Base-by-base conservation (phyloP, 2,329 filamentous ascomycete species). In the Talaromyces sp. region DNA sequence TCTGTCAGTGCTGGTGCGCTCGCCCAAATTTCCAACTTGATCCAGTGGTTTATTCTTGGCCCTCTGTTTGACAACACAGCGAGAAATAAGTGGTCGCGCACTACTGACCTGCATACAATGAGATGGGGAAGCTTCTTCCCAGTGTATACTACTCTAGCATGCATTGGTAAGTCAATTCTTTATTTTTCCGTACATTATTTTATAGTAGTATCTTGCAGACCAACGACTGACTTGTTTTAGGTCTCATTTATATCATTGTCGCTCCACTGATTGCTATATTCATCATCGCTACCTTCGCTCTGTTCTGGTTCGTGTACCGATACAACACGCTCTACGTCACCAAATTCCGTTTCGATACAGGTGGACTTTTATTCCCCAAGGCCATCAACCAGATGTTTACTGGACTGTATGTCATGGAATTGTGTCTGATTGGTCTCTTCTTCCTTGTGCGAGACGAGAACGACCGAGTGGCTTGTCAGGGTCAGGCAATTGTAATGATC, bases 281-380 rank as follows among this genome's bases (percentile, higher is more conserved):
- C 77, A 93, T 94, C 65, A 85, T 96, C 66, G 85, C 97, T 70
- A 97, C 93, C 0, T 97, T 97, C 71, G 82, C 84, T 48, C 79
- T 99, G 0, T 87, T 97, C 63, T 99, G 92, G 92, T 80, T 97
- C 45, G 93, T 94, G 0, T 91, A 97, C 71, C 85, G 93, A n/a
- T 97, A 97, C 75, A 93, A 93, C 64, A 95, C 96, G 77, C 82
- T 99, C 19, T 99, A 97, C 67, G 92, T 99, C 60, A 95, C 86
- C 25, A 89, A 91, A 54, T 95, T 96, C 72, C 84, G 87, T 63
- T 85, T 88, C 60, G 94, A 99, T 73, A 99, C 93, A 0, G 94
- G 94, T 40, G 94, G 94, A 43, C 81, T 97, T 1, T 78, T 97
- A 53, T 99, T 96, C 67, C 94, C 94, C 0, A 84, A 87, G 36